Evolutionary conservation across 2,329 filamentous ascomycete genomes (phyloP), one percentile per base, ranked within the genome.

Genomic region (Domatiomyces catenatus): DNA sequence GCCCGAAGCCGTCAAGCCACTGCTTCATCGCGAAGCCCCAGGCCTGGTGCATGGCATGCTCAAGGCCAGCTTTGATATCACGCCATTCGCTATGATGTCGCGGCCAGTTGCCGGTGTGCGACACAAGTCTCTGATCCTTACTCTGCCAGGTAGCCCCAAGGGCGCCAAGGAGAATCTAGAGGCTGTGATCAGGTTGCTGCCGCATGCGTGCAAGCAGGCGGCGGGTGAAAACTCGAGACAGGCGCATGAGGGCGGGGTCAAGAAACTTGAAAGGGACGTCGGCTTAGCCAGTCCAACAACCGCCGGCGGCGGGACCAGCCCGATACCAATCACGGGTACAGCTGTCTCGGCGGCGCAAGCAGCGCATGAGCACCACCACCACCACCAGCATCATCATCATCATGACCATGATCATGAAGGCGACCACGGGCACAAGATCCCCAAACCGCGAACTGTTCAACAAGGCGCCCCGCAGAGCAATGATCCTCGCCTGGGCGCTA

Each of bases 1-100:
- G 0, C 92, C 92, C 2, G 92, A 96, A 83, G 89, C 88, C 48
- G 77, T 95, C n/a, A 70, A 75, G 12, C 78, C 82, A 4, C 68
- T 96, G 42, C 73, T 96, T 44, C 81, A 94, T 61, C 88, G 84
- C 63, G 80, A 90, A 65, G 92, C 92, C 0, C 81, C 88, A 0
- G 92, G 92, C 1, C 73, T 98, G 47, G 84, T 95, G 75, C 89
- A 98, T 68, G 88, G 81, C 57, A 98, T 98, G 90, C 73, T 98
- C 43, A 75, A 88, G 5, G 75, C 86, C 18, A 96, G 90, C 0
- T 71, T 94, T 15, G 72, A 79, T 44, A 80, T 96, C 32, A 98
- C 92, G 2, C 89, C 90, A 46, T 98, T 98, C 69, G 92, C 92
- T 44, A 83, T 94, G 71, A 98, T 98, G 92, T 86, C 92, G 48